Evolutionary conservation across 1,284 basidiomycete genomes (phyloP).

Genomic region (Pseudozyma sp.): DNA sequence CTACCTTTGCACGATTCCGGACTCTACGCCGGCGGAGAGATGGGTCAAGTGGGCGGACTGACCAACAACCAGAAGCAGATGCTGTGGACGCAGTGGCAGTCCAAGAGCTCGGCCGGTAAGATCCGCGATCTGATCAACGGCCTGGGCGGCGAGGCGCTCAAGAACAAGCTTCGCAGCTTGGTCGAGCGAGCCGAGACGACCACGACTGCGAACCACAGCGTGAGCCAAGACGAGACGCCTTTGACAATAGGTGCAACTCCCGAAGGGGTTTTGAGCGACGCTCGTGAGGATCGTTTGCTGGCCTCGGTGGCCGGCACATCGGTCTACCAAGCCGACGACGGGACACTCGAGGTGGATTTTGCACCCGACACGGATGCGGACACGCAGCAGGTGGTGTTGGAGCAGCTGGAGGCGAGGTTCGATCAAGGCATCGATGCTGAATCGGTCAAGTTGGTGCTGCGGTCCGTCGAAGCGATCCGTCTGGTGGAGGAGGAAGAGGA

Average conservation of each 20-base stretch:
- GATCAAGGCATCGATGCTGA: constrained; percentile 3
- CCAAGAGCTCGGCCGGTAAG: constrained; percentile 29
- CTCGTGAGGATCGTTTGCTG: constrained; percentile 2
- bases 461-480: constrained; percentile 13
- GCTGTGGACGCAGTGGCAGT: constrained; percentile 45
- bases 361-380: constrained; percentile 13
- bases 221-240: background rate
- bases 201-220: background rate
- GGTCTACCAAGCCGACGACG: constrained; percentile 18
- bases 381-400: constrained; percentile 18
- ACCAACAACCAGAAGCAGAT: constrained; percentile 63
- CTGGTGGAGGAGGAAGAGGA: constrained; percentile 13
- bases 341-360: constrained; percentile 31
- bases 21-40: constrained; percentile 60
- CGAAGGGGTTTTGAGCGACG: too few species aligned
- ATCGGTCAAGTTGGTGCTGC: constrained; percentile 13
- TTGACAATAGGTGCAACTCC: too few species aligned
- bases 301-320: constrained; percentile 31
- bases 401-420: constrained; percentile 22
- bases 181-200: constrained; percentile 22
- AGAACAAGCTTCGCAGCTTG: constrained; percentile 34
- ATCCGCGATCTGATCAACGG: constrained; percentile 36
- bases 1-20: constrained; percentile 23
- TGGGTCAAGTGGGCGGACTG: constrained; percentile 50
- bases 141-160: constrained; percentile 39